Conservation (phyloP, 2,329 filamentous ascomycete genomes). For the Colletotrichum lini region DNA sequence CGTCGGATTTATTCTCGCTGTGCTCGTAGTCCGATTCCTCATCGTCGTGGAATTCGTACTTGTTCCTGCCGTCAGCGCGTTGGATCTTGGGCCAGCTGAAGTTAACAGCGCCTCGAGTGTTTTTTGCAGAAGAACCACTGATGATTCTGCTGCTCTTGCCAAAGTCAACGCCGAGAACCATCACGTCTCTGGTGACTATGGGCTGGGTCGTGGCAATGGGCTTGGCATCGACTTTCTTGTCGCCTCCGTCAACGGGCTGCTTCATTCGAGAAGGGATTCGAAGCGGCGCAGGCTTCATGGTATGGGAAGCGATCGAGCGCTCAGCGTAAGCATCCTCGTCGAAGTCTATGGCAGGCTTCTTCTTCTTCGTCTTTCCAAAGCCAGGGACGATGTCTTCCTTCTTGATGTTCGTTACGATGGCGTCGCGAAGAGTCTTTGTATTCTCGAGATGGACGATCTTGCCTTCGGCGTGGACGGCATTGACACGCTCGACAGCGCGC, state of each 20-base stretch:
- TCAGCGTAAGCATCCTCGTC: constrained; percentile 35
- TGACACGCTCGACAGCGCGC: constrained; percentile 25
- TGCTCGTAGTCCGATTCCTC: background rate
- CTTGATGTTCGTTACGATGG: constrained; percentile 21
- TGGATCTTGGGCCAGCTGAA: constrained; percentile 34
- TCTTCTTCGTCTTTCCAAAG: constrained; percentile 12
- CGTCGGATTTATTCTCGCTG: constrained; percentile 1
- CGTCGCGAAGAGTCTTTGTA: constrained; percentile 20
- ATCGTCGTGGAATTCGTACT: constrained; percentile 3
- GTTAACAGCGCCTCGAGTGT: constrained; percentile 19
- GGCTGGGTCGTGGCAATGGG: background rate
- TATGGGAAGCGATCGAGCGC: constrained; percentile 40
- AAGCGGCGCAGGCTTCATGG: constrained; percentile 39
- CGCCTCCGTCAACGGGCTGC: background rate
- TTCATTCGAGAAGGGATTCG: constrained; percentile 35
- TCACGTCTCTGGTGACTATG: background rate
- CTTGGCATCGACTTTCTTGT: constrained; percentile 5
- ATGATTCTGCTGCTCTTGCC: background rate
- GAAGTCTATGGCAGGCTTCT: constrained; percentile 1
- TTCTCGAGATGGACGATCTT: constrained; percentile 21
- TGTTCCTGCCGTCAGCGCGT: background rate
- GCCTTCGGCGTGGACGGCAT: constrained; percentile 27
- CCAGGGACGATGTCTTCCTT: constrained; percentile 28
- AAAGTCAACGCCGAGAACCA: background rate
- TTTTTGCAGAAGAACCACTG: background rate